A percentile compares a stretch with the other conserved stretches of the same genome.
Evolutionary conservation across 192 early-diverging fungal genomes (phyloP).

Genomic region (Chytriomyces sp.): DNA sequence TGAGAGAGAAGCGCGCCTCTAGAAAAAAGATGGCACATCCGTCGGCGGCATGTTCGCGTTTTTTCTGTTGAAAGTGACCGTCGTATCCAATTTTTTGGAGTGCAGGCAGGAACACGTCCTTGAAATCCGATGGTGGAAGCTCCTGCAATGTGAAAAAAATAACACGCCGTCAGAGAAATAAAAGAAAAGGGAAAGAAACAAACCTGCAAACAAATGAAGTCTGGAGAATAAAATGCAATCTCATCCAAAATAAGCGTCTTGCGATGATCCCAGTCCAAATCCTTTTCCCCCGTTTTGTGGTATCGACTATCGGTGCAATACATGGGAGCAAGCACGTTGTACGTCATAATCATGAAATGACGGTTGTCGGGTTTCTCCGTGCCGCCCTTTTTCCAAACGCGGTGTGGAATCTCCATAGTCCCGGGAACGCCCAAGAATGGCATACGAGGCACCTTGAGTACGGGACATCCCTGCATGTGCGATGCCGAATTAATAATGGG

Average conservation of each 20-base stretch:
- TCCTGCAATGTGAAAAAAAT: slow-evolving; percentile 30
- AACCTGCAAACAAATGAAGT: slow-evolving; percentile 53
- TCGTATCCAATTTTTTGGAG: slow-evolving; percentile 50
- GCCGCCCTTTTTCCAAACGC: slow-evolving; percentile 42
- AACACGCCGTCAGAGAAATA: not conserved
- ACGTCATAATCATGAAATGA: slow-evolving; percentile 51
- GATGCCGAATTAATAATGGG: no score
- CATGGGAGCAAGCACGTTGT: slow-evolving; percentile 49
- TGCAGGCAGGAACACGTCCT: slow-evolving; percentile 43
- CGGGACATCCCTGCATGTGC: slow-evolving; percentile 19
- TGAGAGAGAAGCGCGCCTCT: slow-evolving; percentile 30
- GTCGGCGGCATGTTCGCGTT: slow-evolving; percentile 44
- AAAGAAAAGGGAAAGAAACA: slow-evolving; percentile 6
- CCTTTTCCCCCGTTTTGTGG: slow-evolving; percentile 11
- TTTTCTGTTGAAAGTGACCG: slow-evolving; percentile 50
- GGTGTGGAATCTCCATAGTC: slow-evolving; percentile 39
- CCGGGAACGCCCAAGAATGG: slow-evolving; percentile 27
- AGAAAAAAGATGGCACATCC: slow-evolving; percentile 55
- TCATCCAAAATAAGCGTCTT: slow-evolving; percentile 43
- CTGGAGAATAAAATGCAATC: slow-evolving; percentile 41
- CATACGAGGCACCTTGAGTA: slow-evolving; percentile 30
- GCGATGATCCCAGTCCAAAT: slow-evolving; percentile 45
- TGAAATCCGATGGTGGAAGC: slow-evolving; percentile 45
- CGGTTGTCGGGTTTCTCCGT: slow-evolving; percentile 34
- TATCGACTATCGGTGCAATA: slow-evolving; percentile 47